Evolutionary conservation across 805 yeast species (phyloP), one percentile per base, ranked within the genome.

Genomic region (Wickerhamiella spandovensis): DNA sequence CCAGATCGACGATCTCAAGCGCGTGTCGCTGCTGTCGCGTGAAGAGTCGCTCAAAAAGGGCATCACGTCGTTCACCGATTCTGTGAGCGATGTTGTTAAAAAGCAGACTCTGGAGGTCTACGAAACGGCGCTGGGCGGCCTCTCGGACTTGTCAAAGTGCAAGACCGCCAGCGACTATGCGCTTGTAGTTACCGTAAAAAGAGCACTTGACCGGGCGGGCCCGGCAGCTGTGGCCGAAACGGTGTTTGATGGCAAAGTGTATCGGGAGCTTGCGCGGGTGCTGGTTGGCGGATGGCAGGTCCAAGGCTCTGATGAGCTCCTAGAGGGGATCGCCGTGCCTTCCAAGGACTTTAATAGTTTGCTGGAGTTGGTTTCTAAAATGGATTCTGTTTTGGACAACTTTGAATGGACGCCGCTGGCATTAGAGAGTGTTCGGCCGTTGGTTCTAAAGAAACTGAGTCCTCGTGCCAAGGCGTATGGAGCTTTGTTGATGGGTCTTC

Each of bases 321-420:
- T 44, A 2, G 45, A 43, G 9, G 35, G 46, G 22, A 28, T 47
- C 4, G 8, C 12, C 15, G 21, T 41, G 30, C 35, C 43, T 4
- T 41, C 41, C 17, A 15, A 44, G 9, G 37, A 20, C 24, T 23
- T 47, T 30, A 30, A 47, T 18, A 30, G 37, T 5, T 23, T 48
- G 13, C 51, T 49, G 24, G 52, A 49, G 9, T 28, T 55, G 7
- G 50, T 38, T 25, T 38, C 41, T 22, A 23, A 48, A 3, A 43
- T 55, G 49, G 56, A 54, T 21, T 15, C 39, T 2, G 20, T 35
- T 17, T 42, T 47, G 10, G 25, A n/a, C 15, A 49, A 48, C 10
- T 39, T 44, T 5, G 18, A 25, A 2, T 54, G 56, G 57, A 41
- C 24, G 9, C 47, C 46, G 15, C 21, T 24, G 2, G 45, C 51